Conservation (phyloP, 2,329 filamentous ascomycete genomes). For the Fusarium nanum region DNA sequence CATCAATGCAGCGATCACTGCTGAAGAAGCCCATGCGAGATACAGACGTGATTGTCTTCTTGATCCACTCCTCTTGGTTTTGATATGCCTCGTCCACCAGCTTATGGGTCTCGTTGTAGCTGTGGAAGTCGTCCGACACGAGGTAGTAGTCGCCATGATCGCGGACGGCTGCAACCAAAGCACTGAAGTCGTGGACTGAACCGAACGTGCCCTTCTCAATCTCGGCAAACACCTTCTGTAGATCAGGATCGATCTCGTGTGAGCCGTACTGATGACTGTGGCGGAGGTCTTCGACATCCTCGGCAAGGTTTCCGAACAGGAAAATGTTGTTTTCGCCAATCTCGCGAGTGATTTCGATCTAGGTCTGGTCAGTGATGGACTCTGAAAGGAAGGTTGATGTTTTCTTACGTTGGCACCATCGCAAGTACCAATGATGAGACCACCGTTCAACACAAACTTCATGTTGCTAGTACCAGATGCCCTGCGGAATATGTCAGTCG, state of each 20-base stretch:
- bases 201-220: constrained; percentile 88
- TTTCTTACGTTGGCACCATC: constrained; percentile 81
- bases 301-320: constrained; percentile 94
- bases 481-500: constrained; percentile 42
- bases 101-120: constrained; percentile 89
- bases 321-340: constrained; percentile 98
- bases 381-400: not conserved
- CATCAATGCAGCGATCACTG: constrained; percentile 93
- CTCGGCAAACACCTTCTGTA: constrained; percentile 83
- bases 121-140: constrained; percentile 96
- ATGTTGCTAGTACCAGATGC: constrained; percentile 94
- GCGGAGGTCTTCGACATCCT: constrained; percentile 96
- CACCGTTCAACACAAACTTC: constrained; percentile 99
- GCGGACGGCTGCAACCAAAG: constrained; percentile 84
- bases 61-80: constrained; percentile 92
- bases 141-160: constrained; percentile 98
- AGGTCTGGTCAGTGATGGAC: not conserved
- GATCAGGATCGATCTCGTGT: constrained; percentile 80
- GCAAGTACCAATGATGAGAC: constrained; percentile 96
- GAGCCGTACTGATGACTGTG: constrained; percentile 87
- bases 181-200: constrained; percentile 80
- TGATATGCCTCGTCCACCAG: constrained; percentile 92
- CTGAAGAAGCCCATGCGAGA: constrained; percentile 98
- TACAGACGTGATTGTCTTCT: constrained; percentile 89
- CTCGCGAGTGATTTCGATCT: constrained; percentile 95